Base-by-base conservation (phyloP, 2,329 filamentous ascomycete genomes). In the Phoma sp. region DNA sequence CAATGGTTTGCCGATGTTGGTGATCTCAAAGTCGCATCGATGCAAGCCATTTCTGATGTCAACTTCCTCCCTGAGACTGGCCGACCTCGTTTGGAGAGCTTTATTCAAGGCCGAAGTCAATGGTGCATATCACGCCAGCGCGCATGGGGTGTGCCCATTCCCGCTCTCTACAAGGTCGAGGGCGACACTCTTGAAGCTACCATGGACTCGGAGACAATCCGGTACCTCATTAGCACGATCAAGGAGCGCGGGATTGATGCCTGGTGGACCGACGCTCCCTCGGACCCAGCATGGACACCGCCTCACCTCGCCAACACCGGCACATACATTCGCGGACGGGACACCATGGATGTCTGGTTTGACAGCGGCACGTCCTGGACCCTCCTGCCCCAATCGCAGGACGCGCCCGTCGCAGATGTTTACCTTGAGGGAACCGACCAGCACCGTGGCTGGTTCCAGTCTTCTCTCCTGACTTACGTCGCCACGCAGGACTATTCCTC, bases 331-430 rank as follows among this genome's bases (percentile, higher is more conserved):
- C 88, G 95, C 59, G 94, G 94, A 13, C 90, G 82, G 38, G 95
- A 99, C 69, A 99, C 95, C 0, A 99, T 99, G 95, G 95, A 99
- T 74, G 95, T 99, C 9, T 99, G 95, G 95, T 99, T 99, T 66
- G 95, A 99, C 74, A 98, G 95, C 63, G 95, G 95, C 6, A 96
- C 90, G 44, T 96, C 92, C 69, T 99, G 95, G 95, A 89, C 84
- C 2, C 58, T 76, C 3, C 74, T 75, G 24, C 69, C 64, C 8
- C 71, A 64, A 29, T 66, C 56, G 31, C 58, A 55, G 6, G 70
- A 74, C 25, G 61, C 71, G 50, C 62, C 87, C 73, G 58, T 80
- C 22, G 92, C 92, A 0, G 92, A 99, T 72, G 84, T 98, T 22
- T 98, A 96, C 71, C 84, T 98, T 2, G 95, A 99, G 78, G 95